Evolutionary conservation across 345 rosid species (phyloP), one percentile per base, ranked within the genome.

Genomic region (Hibiscus tridactylites): DNA sequence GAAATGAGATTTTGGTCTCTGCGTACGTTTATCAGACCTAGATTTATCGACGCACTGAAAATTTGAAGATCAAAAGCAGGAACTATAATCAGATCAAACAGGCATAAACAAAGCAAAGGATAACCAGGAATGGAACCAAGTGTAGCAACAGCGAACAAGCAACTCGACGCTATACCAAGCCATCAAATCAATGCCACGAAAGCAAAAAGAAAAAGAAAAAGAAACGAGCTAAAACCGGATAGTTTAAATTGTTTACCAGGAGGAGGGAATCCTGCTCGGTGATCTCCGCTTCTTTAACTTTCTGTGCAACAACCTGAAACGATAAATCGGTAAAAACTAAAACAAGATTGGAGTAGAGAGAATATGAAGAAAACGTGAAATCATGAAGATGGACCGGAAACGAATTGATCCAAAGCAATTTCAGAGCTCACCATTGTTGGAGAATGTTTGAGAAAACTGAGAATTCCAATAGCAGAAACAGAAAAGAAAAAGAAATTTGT

Each of bases 261-360:
- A 92, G 99, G 73, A 95, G 96, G n/a, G 97, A 92, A 79, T 92
- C 94, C 85, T 90, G 97, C 74, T 92, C 97, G 3, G 98, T 92
- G 84, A 95, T 92, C 86, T 90, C 94, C 9, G 98, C 83, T 84
- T 92, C 96, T 65, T 89, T 95, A 71, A 90, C 81, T 74, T 89
- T 90, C 84, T 90, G 99, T 19, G 83, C 90, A 44, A 86, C 83
- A 60, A 89, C 98, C 97, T 95, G 86, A 80, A 68, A 15, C 15
- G 1, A 50, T 26, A 62, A 66, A 21, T 3, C 65, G 37, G 73
- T 26, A 21, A 33, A 62, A 68, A 44, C 61, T 26, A 67, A 59
- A 59, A 52, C 54, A 2, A 54, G 29, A 65, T 15, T 26, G 73
- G 10, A 52, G 5, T 35, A 73, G 29, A 44, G 42, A 59, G 5